Percentiles rank a stretch among this genome's conserved stretches.
Evolutionary conservation across 2,329 filamentous ascomycete genomes (phyloP).

Genomic region (Zarea fungicola): DNA sequence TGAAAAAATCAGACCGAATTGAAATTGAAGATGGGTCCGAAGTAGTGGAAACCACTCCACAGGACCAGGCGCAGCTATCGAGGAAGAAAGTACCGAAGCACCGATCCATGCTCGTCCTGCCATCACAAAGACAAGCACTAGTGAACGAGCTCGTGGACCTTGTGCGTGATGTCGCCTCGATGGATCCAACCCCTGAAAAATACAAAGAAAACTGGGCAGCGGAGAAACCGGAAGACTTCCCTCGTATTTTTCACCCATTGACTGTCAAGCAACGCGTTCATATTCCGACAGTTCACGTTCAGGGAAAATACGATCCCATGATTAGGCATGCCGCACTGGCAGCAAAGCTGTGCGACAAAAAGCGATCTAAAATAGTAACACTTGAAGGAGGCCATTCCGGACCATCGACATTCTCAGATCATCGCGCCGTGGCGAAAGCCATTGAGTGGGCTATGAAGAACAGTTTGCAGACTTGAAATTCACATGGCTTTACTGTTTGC

Average conservation of each 20-base stretch:
- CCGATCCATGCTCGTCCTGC: background rate
- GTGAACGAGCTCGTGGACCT: background rate
- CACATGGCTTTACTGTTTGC: no score
- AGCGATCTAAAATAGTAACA: background rate
- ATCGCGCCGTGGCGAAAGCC: background rate
- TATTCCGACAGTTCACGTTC: background rate
- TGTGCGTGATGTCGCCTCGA: background rate
- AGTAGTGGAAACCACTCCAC: no score
- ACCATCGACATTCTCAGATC: background rate
- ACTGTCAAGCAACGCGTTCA: background rate
- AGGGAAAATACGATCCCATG: background rate
- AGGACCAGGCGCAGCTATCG: no score
- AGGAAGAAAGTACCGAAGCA: background rate
- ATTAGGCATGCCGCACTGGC: background rate
- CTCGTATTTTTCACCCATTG: background rate
- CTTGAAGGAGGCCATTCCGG: background rate
- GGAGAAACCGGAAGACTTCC: background rate
- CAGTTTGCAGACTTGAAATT: background rate
- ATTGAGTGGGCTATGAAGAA: background rate
- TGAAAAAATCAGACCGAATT: no score
- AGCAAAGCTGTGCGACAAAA: background rate
- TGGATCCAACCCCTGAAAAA: background rate
- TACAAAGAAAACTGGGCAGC: background rate
- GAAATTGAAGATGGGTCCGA: no score
- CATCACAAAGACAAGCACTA: background rate